Base-by-base conservation (phyloP, 345 rosid species). In the Euphorbia peplus region DNA sequence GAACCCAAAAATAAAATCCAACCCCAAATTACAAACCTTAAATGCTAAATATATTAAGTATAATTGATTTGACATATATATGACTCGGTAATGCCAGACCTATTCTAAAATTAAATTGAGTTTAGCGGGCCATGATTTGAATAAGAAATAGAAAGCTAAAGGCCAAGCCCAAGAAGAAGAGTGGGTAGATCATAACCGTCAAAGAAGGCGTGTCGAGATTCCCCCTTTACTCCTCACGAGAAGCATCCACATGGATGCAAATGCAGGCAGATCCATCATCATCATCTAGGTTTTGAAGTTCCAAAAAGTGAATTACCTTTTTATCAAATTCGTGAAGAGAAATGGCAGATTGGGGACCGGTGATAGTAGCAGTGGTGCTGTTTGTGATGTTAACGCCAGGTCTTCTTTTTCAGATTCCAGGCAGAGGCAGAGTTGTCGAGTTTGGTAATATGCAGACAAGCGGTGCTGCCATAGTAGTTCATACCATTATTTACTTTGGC, bases 291-390 rank as follows among this genome's bases (percentile, higher is more conserved):
- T 32, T 25, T 26, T 4, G 9, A n/a, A 37, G 28, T 29, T 55
- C 25, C 50, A 44, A 44, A 32, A 44, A 44, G 50, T 15, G 5
- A 39, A 4, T 39, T 39, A 4, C 10, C 58, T 53, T 21, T 24
- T 32, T 7, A 21, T 4, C 19, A 16, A 2, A 8, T 44, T 44
- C 3, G 28, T 29, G 12, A 59, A 26, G 9, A 26, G 57, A 8
- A 28, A 85, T 82, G 88, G 83, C 84, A 55, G 88, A 85, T 64
- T 85, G 88, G 86, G 88, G 84, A 0, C 84, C 88, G 11, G 84
- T 85, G 9, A 39, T 80, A 54, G 71, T 85, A 67, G 88, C 84
- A 15, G 82, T 80, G 70, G 78, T 82, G 61, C 83, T 85, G 63
- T 85, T 85, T 70, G 86, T 85, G 60, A 74, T 85, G 67, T 19